phyloP scores from a whole-genome alignment of 2,329 filamentous ascomycete species.

The Pseudocercospora ulei region DNA sequence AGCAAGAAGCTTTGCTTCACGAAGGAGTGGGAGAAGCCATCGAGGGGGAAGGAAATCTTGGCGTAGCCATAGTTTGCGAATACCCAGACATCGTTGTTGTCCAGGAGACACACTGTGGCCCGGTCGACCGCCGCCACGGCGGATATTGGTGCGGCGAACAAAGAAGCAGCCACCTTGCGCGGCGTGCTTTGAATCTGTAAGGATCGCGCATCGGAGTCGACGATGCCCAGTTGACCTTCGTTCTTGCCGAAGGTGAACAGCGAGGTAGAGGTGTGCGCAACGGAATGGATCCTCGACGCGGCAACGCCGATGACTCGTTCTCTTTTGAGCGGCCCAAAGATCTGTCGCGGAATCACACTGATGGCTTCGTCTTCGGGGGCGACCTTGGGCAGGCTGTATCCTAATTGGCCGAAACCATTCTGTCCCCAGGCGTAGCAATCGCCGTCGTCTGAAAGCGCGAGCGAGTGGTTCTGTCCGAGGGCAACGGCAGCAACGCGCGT shows the following conservation, averaged over 20 bases:
- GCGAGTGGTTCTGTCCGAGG: constrained; percentile 80
- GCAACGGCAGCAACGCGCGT: constrained; percentile 69
- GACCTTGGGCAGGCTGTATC: constrained; percentile 64
- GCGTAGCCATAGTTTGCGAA: constrained; percentile 95
- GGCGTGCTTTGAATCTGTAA: constrained; percentile 74
- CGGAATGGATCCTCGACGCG: constrained; percentile 83
- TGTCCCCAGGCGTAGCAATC: constrained; percentile 92
- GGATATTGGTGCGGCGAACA: constrained; percentile 62
- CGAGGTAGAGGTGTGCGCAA: constrained; percentile 69
- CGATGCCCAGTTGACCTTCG: constrained; percentile 81
- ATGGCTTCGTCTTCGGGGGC: constrained; percentile 72
- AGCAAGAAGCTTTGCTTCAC: constrained; percentile 57
- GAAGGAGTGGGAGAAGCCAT: constrained; percentile 61
- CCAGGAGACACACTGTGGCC: constrained; percentile 74
- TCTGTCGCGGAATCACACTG: constrained; percentile 70
- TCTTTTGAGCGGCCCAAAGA: constrained; percentile 84
- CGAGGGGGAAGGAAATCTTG: constrained; percentile 73
- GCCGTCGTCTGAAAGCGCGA: constrained; percentile 77
- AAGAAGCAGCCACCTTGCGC: constrained; percentile 75
- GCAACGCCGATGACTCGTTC: constrained; percentile 72
- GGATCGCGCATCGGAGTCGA: constrained; percentile 89
- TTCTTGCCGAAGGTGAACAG: constrained; percentile 95
- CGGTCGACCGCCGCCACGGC: constrained; percentile 82
- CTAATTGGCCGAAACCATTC: constrained; percentile 75
- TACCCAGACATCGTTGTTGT: constrained; percentile 81